Evolutionary conservation across 768 basidiomycete genomes (phyloP), one percentile per base, ranked within the genome.

Genomic region (Lanmaoa pseudosensibilis): DNA sequence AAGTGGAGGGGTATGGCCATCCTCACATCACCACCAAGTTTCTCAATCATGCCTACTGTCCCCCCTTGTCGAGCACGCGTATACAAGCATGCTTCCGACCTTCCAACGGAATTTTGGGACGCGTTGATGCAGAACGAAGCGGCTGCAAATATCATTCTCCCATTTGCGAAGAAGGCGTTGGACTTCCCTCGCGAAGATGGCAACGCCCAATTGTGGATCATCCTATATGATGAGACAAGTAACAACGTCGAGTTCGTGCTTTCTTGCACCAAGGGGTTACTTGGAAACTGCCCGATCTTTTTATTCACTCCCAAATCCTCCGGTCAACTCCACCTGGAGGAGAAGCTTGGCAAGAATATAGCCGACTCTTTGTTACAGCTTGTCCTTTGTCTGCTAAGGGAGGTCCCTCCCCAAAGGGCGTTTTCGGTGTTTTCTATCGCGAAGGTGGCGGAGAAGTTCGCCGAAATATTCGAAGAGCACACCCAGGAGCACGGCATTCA

Each of bases 201-300:
- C 18, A 37, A 37, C 11, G 40, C 52, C 19, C 67, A 73, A 18
- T 30, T 68, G 4, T 78, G 77, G 76, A 65, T 78, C 12, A 62
- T 69, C 19, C 62, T 65, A 21, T 62, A 51, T 16, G 55, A 58
- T 56, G 27, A 66, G 50, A 11, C 60, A 8, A 40, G 44, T 15
- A 47, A 54, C 7, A 33, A 52, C 12, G 51, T 65, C 41, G 57
- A 41, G 46, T 80, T 86, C 56, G 70, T 91, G 10, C 72, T 89
- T 4, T 80, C 86, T 12, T 83, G 82, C 60, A 88, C 85, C 0
- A 68, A 78, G 30, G 82, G 82, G 0, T 65, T 70, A 19, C 72
- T 86, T 48, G 87, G 81, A 1, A 65, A 74, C 46, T 87, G 90
- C 59, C 90, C 90, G 3, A 62, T 87, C 9, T 91, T 91, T 72